Conservation (phyloP, 805 yeast species). For the Cyberlindnera mrakii region DNA sequence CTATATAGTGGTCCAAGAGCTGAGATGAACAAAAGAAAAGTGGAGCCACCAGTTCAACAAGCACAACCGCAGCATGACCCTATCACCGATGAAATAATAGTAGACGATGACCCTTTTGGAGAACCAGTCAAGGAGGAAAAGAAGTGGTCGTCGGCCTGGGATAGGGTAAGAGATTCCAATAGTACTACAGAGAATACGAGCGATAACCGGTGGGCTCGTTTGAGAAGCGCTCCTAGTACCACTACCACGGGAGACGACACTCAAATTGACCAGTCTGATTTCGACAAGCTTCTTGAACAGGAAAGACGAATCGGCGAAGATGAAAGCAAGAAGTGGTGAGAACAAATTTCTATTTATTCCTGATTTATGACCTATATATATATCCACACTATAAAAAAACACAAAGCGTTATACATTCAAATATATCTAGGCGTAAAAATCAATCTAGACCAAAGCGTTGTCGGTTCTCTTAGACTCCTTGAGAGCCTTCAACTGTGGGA, state of each 20-base stretch:
- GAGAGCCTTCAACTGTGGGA: constrained; percentile 60
- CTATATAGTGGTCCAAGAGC: constrained; percentile 29
- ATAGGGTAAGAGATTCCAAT: constrained; percentile 27
- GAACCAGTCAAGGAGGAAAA: constrained; percentile 4
- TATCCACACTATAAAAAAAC: background rate
- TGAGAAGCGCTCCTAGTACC: background rate
- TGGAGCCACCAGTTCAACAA: background rate
- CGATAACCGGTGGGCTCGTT: background rate
- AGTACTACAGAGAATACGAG: constrained; percentile 5
- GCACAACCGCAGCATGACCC: background rate
- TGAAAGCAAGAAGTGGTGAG: constrained; percentile 16
- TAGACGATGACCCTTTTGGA: constrained; percentile 21
- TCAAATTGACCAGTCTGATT: constrained; percentile 11
- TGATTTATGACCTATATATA: too few species aligned
- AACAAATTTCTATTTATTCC: background rate
- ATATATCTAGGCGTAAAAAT: background rate
- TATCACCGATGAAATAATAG: background rate
- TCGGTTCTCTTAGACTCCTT: constrained; percentile 72
- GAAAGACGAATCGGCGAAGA: constrained; percentile 18
- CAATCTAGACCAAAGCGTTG: constrained; percentile 34
- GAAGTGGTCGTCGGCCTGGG: constrained; percentile 30
- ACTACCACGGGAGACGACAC: background rate
- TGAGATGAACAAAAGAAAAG: constrained; percentile 13
- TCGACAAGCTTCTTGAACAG: constrained; percentile 21
- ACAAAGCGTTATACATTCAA: background rate